Conservation (phyloP, 352 stramenopile species). For the Pythium utonaiense region DNA sequence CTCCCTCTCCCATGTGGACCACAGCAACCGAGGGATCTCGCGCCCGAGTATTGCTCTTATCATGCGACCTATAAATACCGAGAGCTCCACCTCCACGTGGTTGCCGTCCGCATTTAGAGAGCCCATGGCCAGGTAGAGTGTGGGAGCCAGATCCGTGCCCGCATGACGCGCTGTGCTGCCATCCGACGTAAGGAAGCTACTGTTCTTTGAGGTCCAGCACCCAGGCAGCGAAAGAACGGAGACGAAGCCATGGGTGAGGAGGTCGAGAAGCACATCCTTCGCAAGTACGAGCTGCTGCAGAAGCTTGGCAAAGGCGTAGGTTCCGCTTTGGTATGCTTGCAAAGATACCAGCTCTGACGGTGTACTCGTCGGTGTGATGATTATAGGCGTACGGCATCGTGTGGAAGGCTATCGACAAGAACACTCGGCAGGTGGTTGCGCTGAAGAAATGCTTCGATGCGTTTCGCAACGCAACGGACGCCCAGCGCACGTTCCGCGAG, state of each 20-base stretch:
- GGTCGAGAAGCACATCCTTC: constrained; percentile 91
- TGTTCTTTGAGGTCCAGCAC: not conserved
- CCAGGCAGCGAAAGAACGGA: not conserved
- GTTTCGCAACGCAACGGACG: constrained; percentile 94
- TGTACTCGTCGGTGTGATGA: constrained; percentile 2
- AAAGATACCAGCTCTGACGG: not conserved
- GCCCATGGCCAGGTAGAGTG: no score
- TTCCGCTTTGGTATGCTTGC: not conserved
- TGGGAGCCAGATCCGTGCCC: not conserved
- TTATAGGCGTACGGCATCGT: constrained; percentile 93
- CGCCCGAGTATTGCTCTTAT: no score
- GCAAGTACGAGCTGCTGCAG: constrained; percentile 92
- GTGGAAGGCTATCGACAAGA: constrained; percentile 96
- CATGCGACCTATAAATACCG: not conserved
- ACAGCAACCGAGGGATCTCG: no score
- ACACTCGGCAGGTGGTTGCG: constrained; percentile 85
- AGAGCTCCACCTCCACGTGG: no score
- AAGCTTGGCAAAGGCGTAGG: constrained; percentile 91
- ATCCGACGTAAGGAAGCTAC: not conserved
- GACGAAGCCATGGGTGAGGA: constrained; percentile 84
- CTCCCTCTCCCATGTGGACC: no score
- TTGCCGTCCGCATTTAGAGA: not conserved
- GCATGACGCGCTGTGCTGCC: not conserved
- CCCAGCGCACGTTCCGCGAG: constrained; percentile 94
- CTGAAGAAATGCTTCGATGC: constrained; percentile 97